Percentiles rank a stretch among this genome's conserved stretches.
Evolutionary conservation across 345 rosid species (phyloP).

Genomic region (Boechera divaricarpa): DNA sequence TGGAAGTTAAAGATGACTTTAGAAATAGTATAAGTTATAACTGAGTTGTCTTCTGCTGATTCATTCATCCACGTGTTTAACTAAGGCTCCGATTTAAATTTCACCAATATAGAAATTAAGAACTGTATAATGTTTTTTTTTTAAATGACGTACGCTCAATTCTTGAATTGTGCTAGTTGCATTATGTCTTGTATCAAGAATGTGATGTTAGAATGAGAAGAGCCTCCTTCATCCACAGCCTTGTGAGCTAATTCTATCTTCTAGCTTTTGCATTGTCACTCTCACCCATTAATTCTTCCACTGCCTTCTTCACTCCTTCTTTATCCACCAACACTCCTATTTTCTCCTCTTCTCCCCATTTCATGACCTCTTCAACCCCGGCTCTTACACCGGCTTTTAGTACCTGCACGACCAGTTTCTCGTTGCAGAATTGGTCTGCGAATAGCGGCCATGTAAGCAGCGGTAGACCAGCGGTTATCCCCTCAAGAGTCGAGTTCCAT

Average conservation of each 20-base stretch:
- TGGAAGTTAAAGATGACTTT: neutral
- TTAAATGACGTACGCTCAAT: neutral
- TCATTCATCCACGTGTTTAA: no score
- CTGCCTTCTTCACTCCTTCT: constrained; percentile 34
- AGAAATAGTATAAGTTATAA: no score
- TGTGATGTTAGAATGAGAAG: constrained; percentile 43
- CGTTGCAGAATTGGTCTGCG: constrained; percentile 50
- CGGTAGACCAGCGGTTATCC: constrained; percentile 45
- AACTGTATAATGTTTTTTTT: neutral
- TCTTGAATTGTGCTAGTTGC: neutral
- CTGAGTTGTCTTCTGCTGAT: no score
- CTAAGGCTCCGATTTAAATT: neutral
- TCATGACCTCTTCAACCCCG: constrained; percentile 42
- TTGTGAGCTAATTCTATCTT: constrained; percentile 46
- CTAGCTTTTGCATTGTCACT: constrained; percentile 43
- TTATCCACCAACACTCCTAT: constrained; percentile 37
- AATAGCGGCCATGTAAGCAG: constrained; percentile 50
- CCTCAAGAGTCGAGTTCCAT: constrained; percentile 51
- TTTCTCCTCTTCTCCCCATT: constrained; percentile 46
- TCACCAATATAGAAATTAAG: neutral
- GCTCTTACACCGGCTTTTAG: constrained; percentile 44
- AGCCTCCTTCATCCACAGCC: constrained; percentile 46
- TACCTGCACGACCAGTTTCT: constrained; percentile 49
- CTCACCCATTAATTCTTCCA: constrained; percentile 45
- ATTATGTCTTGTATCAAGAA: constrained; percentile 5